These are phyloP conservation scores for Tuber umbilicatum DNA, from an alignment of 495 filamentous ascomycete species.

Conservation along the genomic window DNA sequence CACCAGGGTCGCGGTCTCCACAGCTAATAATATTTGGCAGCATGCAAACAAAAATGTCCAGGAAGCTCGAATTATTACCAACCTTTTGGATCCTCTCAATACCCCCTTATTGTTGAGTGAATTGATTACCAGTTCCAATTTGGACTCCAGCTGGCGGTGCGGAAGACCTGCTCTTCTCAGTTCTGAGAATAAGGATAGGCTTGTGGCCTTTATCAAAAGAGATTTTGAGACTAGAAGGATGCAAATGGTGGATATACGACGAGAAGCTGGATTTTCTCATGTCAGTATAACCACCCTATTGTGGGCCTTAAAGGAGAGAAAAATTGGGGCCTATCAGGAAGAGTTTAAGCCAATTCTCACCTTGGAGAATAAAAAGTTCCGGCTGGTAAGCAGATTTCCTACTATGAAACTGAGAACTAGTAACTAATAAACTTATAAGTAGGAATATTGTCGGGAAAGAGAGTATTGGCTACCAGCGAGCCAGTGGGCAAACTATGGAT, in stretches of 20 bases:
- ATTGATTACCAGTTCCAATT: neutral
- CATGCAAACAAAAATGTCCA: neutral
- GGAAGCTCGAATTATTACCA: no score
- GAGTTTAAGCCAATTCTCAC: slow-evolving; percentile 2
- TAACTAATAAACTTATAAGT: no score
- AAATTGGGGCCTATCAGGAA: slow-evolving; percentile 2
- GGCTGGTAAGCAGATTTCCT: no score
- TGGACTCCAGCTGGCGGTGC: neutral
- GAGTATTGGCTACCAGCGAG: no score
- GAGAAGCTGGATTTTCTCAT: neutral
- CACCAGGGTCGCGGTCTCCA: neutral
- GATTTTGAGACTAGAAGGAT: slow-evolving; percentile 5
- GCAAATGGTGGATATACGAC: neutral
- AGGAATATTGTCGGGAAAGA: no score
- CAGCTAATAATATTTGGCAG: neutral
- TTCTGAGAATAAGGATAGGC: neutral
- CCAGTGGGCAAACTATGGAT: no score
- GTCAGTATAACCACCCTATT: neutral
- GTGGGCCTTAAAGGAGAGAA: neutral
- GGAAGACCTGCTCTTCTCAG: neutral
- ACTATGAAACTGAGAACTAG: no score
- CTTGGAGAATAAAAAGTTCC: neutral
- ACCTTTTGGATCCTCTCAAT: no score
- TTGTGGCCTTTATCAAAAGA: neutral
- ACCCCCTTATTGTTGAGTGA: neutral